Conservation (phyloP, 208 protist genomes). For the Leishmania gerbilli region DNA sequence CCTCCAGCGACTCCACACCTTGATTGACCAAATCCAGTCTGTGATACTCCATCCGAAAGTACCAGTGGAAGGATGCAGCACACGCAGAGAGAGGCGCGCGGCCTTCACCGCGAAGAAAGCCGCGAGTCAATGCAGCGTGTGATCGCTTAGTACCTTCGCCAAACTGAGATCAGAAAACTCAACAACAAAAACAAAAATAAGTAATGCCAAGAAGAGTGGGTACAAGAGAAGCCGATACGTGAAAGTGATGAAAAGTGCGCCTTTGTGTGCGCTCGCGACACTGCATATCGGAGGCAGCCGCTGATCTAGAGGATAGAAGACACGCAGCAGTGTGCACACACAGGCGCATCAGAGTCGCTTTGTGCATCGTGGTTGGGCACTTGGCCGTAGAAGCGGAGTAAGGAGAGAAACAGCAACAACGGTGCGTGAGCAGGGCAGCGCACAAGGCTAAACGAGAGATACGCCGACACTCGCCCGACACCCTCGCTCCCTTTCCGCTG, state of each 20-base stretch:
- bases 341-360: background rate
- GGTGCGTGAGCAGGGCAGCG: background rate
- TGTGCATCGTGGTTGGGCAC: background rate
- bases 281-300: background rate
- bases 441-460: background rate
- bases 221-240: background rate
- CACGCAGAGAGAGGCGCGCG: background rate
- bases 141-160: background rate
- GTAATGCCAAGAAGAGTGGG: background rate
- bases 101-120: background rate
- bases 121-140: background rate
- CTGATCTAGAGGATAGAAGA: background rate
- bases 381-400: background rate
- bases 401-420: background rate
- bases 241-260: too few species aligned
- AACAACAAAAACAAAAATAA: background rate
- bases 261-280: too few species aligned
- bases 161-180: background rate
- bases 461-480: background rate
- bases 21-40: constrained; percentile 49
- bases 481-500: background rate
- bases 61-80: background rate
- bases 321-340: background rate
- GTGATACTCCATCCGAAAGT: constrained; percentile 39
- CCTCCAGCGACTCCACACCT: constrained; percentile 51